Evolutionary conservation across 129 eudicot species (phyloP).

Genomic region (Artemisia annua): DNA sequence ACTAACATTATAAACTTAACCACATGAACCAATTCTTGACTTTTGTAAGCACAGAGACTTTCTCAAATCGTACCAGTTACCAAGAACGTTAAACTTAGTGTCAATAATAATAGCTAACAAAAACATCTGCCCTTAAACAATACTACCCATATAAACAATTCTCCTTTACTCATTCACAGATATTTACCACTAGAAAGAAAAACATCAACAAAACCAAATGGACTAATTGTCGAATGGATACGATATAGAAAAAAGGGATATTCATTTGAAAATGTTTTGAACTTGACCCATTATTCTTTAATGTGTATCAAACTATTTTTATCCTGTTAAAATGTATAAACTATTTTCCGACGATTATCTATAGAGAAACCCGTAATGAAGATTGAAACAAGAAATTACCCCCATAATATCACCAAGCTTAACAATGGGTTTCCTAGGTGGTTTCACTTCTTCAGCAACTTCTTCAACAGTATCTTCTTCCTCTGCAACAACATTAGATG

Average conservation of each 20-base stretch:
- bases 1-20: not conserved
- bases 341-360: not conserved
- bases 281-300: too few species aligned
- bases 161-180: not conserved
- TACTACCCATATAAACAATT: not conserved
- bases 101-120: not conserved
- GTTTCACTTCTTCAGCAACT: conserved; percentile 30
- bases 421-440: conserved; percentile 53
- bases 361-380: not conserved
- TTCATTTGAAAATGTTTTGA: too few species aligned
- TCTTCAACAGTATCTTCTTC: conserved; percentile 15
- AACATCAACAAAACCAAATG: not conserved
- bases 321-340: too few species aligned
- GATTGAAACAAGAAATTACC: conserved; percentile 46
- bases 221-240: too few species aligned
- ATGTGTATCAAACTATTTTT: too few species aligned
- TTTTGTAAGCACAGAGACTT: not conserved
- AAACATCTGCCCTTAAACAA: not conserved
- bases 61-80: not conserved
- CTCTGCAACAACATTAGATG: conserved; percentile 17
- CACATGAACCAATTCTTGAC: not conserved
- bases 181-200: not conserved
- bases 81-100: not conserved
- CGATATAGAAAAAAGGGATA: too few species aligned
- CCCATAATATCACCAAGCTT: conserved; percentile 95